phyloP scores from a whole-genome alignment of 1,139 yeast genomes.

The Blastobotrys capitulatus region DNA sequence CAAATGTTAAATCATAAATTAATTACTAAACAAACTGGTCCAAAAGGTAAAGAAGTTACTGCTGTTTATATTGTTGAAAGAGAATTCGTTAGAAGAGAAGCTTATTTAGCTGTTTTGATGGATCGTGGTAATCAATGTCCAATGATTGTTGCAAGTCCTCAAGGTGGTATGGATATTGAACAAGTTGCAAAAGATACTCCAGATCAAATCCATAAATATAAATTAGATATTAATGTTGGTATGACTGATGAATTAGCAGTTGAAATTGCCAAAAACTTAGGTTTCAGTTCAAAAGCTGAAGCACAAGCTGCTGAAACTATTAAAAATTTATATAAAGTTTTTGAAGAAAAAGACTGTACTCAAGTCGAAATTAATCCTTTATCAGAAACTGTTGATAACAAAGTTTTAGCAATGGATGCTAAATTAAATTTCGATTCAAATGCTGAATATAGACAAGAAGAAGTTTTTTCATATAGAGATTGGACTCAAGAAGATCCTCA shows the following conservation, averaged over 20 bases:
- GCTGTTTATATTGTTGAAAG: conserved; percentile 96
- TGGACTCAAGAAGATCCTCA: conserved; percentile 96
- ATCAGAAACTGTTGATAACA: conserved; percentile 85
- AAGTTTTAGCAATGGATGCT: conserved; percentile 98
- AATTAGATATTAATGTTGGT: conserved; percentile 71
- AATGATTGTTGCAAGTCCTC: conserved; percentile 89
- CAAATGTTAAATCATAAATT: conserved; percentile 90
- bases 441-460: conserved; percentile 91
- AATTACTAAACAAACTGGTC: conserved; percentile 97
- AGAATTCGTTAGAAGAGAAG: conserved; percentile 89
- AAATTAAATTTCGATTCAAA: conserved; percentile 97
- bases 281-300: conserved; percentile 72
- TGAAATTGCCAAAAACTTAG: conserved; percentile 72
- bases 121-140: conserved; percentile 91
- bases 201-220: conserved; percentile 84
- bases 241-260: conserved; percentile 73
- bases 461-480: conserved; percentile 96
- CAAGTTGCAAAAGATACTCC: conserved; percentile 95
- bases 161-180: conserved; percentile 99
- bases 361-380: conserved; percentile 98
- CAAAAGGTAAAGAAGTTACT: conserved; percentile 93
- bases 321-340: conserved; percentile 81
- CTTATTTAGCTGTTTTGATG: conserved; percentile 89
- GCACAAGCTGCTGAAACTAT: conserved; percentile 86
- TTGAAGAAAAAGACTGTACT: conserved; percentile 88